Percentiles rank a stretch among this genome's conserved stretches.
Conservation (phyloP, 2,329 filamentous ascomycete species). For the Aspergillus sp. region DNA sequence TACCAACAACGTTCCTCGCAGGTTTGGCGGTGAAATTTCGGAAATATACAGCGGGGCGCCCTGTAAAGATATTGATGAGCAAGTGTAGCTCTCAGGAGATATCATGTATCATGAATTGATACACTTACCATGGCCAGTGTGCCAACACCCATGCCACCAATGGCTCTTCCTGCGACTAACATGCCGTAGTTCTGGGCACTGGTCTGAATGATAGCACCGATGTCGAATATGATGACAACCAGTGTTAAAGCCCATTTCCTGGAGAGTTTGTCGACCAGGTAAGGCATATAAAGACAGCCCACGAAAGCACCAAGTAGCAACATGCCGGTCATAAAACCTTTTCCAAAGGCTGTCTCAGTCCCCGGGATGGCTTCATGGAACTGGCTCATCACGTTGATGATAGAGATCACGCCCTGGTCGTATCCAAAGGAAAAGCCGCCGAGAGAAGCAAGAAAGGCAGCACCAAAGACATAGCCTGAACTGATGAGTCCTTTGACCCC, state of each 20-base stretch:
- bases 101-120: too few relatives aligned
- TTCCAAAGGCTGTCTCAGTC: constrained; percentile 28
- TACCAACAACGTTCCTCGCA: constrained; percentile 17
- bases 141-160: constrained; percentile 34
- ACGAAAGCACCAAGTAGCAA: constrained; percentile 32
- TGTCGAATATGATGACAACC: constrained; percentile 28
- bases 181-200: constrained; percentile 17
- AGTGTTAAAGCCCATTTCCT: constrained; percentile 36
- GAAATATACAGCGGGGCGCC: constrained; percentile 46
- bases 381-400: constrained; percentile 43
- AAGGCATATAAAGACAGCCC: constrained; percentile 36
- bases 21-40: constrained; percentile 33
- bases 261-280: constrained; percentile 29
- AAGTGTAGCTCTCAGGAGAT: too few relatives aligned
- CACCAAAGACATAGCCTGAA: constrained; percentile 38
- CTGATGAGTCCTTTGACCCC: constrained; percentile 27
- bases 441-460: constrained; percentile 38
- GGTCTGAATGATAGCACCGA: constrained; percentile 40
- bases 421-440: constrained; percentile 39
- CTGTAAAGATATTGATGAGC: too few relatives aligned
- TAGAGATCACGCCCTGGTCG: constrained; percentile 29
- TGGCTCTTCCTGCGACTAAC: constrained; percentile 29
- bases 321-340: constrained; percentile 39
- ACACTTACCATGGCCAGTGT: constrained; percentile 22
- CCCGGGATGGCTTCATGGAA: constrained; percentile 38